Evolutionary conservation across 2,329 filamentous ascomycete species (phyloP).

Genomic region (Decorospora gaudefroyi): DNA sequence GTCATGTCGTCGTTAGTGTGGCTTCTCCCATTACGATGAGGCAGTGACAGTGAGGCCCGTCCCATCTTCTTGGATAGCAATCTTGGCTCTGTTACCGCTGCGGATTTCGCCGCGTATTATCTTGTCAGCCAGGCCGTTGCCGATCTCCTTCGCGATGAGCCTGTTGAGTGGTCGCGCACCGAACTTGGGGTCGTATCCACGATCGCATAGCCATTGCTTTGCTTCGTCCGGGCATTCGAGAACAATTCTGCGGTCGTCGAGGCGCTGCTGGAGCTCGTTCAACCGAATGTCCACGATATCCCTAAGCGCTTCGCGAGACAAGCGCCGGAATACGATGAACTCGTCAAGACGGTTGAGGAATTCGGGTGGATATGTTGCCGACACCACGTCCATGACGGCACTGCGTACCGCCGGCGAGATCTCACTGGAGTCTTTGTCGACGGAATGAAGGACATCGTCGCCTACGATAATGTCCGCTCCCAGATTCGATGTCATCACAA

Average conservation of each 20-base stretch:
- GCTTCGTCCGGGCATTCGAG: constrained; percentile 73
- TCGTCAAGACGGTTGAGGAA: constrained; percentile 97
- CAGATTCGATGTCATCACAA: constrained; percentile 93
- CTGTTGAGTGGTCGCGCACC: constrained; percentile 90
- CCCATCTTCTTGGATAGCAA: constrained; percentile 64
- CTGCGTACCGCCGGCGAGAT: constrained; percentile 74
- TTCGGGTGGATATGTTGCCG: constrained; percentile 76
- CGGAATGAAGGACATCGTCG: constrained; percentile 66
- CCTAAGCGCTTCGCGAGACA: constrained; percentile 75
- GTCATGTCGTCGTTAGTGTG: constrained; percentile 27
- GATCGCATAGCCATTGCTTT: constrained; percentile 83
- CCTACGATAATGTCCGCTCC: constrained; percentile 89
- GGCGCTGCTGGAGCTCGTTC: constrained; percentile 76
- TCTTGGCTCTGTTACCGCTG: constrained; percentile 72
- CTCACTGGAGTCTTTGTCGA: constrained; percentile 61
- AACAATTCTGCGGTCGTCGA: constrained; percentile 83
- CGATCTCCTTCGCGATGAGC: constrained; percentile 86
- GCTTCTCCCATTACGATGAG: constrained; percentile 13
- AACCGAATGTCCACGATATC: constrained; percentile 95
- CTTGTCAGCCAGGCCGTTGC: constrained; percentile 84
- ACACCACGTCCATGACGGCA: constrained; percentile 87
- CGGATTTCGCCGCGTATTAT: constrained; percentile 86
- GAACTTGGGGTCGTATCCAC: constrained; percentile 88
- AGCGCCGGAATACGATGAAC: constrained; percentile 92
- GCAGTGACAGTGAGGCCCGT: constrained; percentile 34